A percentile compares a stretch with the other conserved stretches of the same genome.
phyloP scores from a whole-genome alignment of 768 basidiomycete genomes.

The Phlegmacium glaucopus region DNA sequence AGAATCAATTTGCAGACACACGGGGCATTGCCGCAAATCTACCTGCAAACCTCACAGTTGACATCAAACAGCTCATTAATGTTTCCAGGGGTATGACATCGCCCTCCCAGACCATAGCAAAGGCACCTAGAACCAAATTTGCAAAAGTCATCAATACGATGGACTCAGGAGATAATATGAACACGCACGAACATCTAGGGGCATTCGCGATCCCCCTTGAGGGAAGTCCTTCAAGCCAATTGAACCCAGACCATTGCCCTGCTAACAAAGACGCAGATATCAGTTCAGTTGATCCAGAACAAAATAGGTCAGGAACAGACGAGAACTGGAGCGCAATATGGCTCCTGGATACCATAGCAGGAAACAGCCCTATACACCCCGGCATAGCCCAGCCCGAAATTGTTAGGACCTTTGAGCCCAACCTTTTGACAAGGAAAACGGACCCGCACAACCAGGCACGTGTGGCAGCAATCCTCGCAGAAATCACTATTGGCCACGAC shows the following conservation, averaged over 20 bases:
- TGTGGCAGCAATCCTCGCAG: constrained; percentile 14
- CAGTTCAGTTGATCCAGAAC: background rate
- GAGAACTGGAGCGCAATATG: constrained; percentile 6
- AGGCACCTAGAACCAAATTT: background rate
- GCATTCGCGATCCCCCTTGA: too few relatives aligned
- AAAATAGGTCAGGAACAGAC: background rate
- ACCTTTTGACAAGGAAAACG: constrained; percentile 15
- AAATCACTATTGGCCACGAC: constrained; percentile 26
- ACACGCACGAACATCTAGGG: too few relatives aligned
- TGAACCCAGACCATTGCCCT: background rate
- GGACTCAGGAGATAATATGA: too few relatives aligned
- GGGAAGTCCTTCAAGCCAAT: too few relatives aligned
- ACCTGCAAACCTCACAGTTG: background rate
- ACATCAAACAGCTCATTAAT: background rate
- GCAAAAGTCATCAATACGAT: background rate
- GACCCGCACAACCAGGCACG: constrained; percentile 22
- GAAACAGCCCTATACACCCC: background rate
- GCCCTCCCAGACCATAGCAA: background rate
- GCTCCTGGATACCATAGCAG: constrained; percentile 5
- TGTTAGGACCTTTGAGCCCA: background rate
- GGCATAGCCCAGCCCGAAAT: background rate
- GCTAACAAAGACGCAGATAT: background rate
- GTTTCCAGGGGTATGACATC: background rate
- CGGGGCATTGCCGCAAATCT: background rate
- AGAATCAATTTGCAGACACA: background rate